Evolutionary conservation across 2,329 filamentous ascomycete genomes (phyloP), one percentile per base, ranked within the genome.

Genomic region (Leptographium wingfieldii): DNA sequence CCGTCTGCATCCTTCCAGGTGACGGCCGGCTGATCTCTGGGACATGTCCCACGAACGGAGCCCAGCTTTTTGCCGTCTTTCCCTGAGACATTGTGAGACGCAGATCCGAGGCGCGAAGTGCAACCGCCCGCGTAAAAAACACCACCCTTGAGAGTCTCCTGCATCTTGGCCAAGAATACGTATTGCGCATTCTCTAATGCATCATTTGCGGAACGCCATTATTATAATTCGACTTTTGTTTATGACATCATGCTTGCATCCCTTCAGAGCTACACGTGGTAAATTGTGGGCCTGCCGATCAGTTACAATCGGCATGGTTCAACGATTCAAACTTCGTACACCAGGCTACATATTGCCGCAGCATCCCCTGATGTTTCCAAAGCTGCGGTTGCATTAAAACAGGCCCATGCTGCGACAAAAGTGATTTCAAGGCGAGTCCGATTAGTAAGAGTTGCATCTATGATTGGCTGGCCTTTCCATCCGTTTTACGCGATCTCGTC

Each of bases 1-100:
- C 67, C 56, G 74, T 72, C 3, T 81, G 78, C 61, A 68, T 80
- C 49, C 67, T 77, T 5, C 67, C 72, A 25, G 74, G 73, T 12
- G 63, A 68, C 11, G 62, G 59, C 5, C 67, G 67, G 51, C 63
- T 72, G 9, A 62, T 65, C 1, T 68, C 69, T 7, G 70, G 69
- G 0, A 60, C 66, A 10, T 72, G 71, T 55, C 67, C 67, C 5
- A 68, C 63, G 5, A 64, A 72, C 57, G 67, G 69, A 9, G 61
- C 67, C 3, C 65, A 69, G 58, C 59, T 71, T 19, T 72, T 71
- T 56, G 66, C 69, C 35, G 66, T 72, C 53, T 67, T 68, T 52
- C 64, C 64, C 10, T 66, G 57, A 60, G 53, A n/a, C n/a, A 11
- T 52, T 16, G 1, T 25, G 7, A 10, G 27, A 12, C 38, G 38